phyloP scores from a whole-genome alignment of 2,329 filamentous ascomycete genomes.

The Epichloe sylvatica region DNA sequence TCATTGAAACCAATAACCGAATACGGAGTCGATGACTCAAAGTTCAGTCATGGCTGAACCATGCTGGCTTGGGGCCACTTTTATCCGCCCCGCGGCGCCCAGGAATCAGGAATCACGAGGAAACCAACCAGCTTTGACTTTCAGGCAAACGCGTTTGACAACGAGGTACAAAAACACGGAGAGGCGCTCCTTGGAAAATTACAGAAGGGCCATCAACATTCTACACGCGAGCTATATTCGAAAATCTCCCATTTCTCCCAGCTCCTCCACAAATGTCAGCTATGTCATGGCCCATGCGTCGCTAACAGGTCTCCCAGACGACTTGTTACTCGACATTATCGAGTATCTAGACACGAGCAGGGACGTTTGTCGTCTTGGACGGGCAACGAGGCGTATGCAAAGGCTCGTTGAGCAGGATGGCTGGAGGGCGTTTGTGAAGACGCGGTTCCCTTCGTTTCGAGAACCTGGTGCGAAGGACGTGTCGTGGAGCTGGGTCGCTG shows the following conservation, averaged over 20 bases:
- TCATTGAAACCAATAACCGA: too few relatives aligned
- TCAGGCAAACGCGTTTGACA: too few relatives aligned
- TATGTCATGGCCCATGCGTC: conserved; percentile 8
- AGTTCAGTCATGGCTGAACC: too few relatives aligned
- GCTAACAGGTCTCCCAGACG: conserved; percentile 33
- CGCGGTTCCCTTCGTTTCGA: conserved; percentile 28
- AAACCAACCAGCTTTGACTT: too few relatives aligned
- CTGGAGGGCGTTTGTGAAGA: conserved; percentile 36
- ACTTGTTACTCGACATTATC: conserved; percentile 36
- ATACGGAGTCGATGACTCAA: too few relatives aligned
- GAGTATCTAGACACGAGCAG: conserved; percentile 33
- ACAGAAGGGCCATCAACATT: too few relatives aligned
- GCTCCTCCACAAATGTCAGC: neutral
- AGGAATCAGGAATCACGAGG: too few relatives aligned
- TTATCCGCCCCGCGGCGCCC: neutral
- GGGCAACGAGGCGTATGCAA: conserved; percentile 25
- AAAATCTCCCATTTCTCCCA: neutral
- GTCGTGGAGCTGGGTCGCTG: conserved; percentile 27
- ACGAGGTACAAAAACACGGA: too few relatives aligned
- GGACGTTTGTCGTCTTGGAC: conserved; percentile 29
- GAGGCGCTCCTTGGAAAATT: too few relatives aligned
- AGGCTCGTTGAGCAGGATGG: conserved; percentile 26
- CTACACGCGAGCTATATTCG: too few relatives aligned
- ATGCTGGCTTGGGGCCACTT: neutral
- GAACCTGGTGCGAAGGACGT: conserved; percentile 14